Percentiles rank a stretch among this genome's conserved stretches.
Conservation (phyloP, 345 rosid genomes). For the Euphorbia lathyris region DNA sequence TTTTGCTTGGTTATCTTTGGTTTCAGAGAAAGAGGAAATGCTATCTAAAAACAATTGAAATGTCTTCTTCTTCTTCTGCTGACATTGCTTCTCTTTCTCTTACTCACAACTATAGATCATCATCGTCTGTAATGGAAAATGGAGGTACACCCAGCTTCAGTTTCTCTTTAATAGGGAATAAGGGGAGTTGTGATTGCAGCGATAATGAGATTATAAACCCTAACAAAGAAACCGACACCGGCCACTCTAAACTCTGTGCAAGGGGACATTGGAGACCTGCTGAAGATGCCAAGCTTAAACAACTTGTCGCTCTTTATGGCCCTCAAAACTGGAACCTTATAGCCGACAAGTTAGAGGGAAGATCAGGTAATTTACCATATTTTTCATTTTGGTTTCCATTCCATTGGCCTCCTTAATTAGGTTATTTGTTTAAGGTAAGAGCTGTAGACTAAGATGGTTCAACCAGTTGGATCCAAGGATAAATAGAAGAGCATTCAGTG, state of each 20-base stretch:
- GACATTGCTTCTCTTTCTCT: constrained; percentile 54
- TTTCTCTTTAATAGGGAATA: constrained; percentile 24
- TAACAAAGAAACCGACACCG: constrained; percentile 46
- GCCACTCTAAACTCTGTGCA: constrained; percentile 72
- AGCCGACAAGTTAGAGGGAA: constrained; percentile 85
- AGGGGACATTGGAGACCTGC: constrained; percentile 99
- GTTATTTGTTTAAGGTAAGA: constrained; percentile 71
- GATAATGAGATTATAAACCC: constrained; percentile 21
- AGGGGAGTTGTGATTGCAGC: constrained; percentile 26
- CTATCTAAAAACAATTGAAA: too few species aligned
- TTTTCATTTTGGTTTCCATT: too few species aligned
- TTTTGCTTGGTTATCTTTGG: too few species aligned
- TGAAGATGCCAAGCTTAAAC: constrained; percentile 86
- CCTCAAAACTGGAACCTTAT: constrained; percentile 99
- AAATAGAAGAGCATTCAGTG: constrained; percentile 79
- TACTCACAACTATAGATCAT: constrained; percentile 19
- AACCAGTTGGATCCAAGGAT: constrained; percentile 97
- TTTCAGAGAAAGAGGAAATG: constrained; percentile 28
- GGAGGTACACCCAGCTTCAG: not conserved
- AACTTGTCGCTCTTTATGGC: constrained; percentile 86
- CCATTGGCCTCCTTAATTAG: too few species aligned
- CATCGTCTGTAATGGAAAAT: not conserved
- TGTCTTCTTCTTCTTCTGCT: constrained; percentile 21
- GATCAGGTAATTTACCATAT: constrained; percentile 77
- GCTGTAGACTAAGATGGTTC: constrained; percentile 95